These are phyloP conservation scores for Hydrangea macrophylla DNA, from an alignment of 148 eudicot genomes.

Conservation along the genomic window DNA sequence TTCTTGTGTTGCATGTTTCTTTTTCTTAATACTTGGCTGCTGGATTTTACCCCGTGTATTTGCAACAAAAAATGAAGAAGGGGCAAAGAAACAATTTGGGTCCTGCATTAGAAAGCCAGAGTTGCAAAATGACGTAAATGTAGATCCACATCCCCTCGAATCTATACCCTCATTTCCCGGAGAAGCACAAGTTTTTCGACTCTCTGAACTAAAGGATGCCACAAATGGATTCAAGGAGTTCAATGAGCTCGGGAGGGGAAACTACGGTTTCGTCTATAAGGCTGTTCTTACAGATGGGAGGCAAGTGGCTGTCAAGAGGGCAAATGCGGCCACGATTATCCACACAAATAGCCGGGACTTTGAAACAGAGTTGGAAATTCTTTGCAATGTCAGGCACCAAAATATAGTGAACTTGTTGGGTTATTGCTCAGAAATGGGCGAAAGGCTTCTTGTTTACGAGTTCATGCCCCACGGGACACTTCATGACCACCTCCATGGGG, in stretches of 20 bases:
- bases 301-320: conserved; percentile 89
- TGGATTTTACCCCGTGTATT: conserved; percentile 54
- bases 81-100: conserved; percentile 51
- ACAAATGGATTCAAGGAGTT: conserved; percentile 98
- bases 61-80: conserved; percentile 40
- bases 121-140: conserved; percentile 33
- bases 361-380: conserved; percentile 78
- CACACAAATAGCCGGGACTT: conserved; percentile 83
- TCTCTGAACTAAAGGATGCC: conserved; percentile 85
- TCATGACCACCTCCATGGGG: conserved; percentile 89
- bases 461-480: conserved; percentile 89
- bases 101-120: conserved; percentile 59
- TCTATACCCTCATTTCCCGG: conserved; percentile 57
- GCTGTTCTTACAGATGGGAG: conserved; percentile 77
- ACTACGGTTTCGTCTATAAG: conserved; percentile 93
- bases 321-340: conserved; percentile 95
- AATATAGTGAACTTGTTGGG: conserved; percentile 90
- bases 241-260: conserved; percentile 94
- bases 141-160: conserved; percentile 36
- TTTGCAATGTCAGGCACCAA: conserved; percentile 68
- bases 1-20: conserved; percentile 57
- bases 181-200: conserved; percentile 76
- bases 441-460: conserved; percentile 89
- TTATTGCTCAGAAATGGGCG: conserved; percentile 95
- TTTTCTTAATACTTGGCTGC: conserved; percentile 60